A percentile compares a stretch with the other conserved stretches of the same genome.
phyloP scores from a whole-genome alignment of 2,329 filamentous ascomycete genomes.

The Ceratocystis eucalypticola region DNA sequence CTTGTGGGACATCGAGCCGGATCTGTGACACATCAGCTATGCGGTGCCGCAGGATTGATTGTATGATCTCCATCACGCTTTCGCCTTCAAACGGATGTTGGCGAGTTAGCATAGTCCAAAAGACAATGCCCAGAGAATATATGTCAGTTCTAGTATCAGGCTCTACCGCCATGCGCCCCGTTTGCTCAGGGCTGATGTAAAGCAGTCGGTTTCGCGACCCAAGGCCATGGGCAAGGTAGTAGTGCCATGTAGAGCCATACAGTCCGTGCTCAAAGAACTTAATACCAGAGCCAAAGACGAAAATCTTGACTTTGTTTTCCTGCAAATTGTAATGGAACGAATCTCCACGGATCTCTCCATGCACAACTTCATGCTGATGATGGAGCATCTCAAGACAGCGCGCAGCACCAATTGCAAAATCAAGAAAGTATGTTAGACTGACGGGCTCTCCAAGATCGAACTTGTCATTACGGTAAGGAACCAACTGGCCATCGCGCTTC shows the following conservation, averaged over 20 bases:
- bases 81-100: constrained; percentile 67
- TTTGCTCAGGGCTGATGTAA: constrained; percentile 90
- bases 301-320: constrained; percentile 58
- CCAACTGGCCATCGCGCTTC: constrained; percentile 39
- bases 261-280: constrained; percentile 84
- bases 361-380: constrained; percentile 71
- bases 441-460: constrained; percentile 45
- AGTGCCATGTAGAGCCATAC: constrained; percentile 73
- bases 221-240: constrained; percentile 58
- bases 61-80: constrained; percentile 77
- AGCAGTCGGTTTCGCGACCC: constrained; percentile 81
- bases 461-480: constrained; percentile 32
- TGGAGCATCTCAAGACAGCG: constrained; percentile 85
- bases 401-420: constrained; percentile 80
- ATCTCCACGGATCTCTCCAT: constrained; percentile 82
- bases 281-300: constrained; percentile 75
- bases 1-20: constrained; percentile 71
- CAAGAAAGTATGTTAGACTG: constrained; percentile 62
- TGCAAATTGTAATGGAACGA: constrained; percentile 75
- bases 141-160: constrained; percentile 88
- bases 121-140: constrained; percentile 77
- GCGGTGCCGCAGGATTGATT: constrained; percentile 68
- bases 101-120: constrained; percentile 75
- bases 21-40: constrained; percentile 64
- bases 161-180: constrained; percentile 80